Percentiles rank a stretch among this genome's conserved stretches.
phyloP scores from a whole-genome alignment of 306 rosid genomes.

The Cicer arietinum region DNA sequence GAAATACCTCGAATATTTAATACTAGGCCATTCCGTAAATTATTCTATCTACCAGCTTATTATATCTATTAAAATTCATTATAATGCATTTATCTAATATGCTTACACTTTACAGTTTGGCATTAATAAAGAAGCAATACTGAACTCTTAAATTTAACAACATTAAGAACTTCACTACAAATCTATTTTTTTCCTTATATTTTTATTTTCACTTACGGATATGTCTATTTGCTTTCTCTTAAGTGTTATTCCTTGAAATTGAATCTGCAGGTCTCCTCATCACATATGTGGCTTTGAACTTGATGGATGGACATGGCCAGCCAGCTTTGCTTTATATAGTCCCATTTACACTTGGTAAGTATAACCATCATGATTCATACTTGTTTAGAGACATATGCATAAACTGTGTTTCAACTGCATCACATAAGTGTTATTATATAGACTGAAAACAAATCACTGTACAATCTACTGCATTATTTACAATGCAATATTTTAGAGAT shows the following conservation, averaged over 20 bases:
- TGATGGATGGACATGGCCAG: constrained; percentile 99
- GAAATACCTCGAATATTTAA: constrained; percentile 1
- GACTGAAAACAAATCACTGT: too few species aligned
- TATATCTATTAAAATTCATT: background rate
- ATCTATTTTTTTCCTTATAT: constrained; percentile 23
- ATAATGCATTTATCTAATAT: background rate
- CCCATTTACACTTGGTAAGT: constrained; percentile 93
- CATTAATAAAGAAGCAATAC: background rate
- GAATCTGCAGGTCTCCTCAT: constrained; percentile 74
- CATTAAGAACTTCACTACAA: background rate
- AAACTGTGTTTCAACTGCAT: too few species aligned
- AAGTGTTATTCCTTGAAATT: constrained; percentile 26
- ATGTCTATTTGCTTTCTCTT: background rate
- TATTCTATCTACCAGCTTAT: background rate
- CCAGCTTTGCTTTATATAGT: constrained; percentile 97
- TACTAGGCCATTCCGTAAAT: background rate
- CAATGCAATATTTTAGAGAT: too few species aligned
- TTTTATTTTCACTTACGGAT: background rate
- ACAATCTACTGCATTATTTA: too few species aligned
- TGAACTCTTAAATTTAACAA: background rate
- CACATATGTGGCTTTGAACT: constrained; percentile 94
- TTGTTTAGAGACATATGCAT: too few species aligned
- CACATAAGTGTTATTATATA: too few species aligned
- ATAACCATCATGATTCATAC: background rate
- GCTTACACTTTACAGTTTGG: background rate